Conservation (phyloP, 257 asterid genomes). For the Gardenia jasminoides region DNA sequence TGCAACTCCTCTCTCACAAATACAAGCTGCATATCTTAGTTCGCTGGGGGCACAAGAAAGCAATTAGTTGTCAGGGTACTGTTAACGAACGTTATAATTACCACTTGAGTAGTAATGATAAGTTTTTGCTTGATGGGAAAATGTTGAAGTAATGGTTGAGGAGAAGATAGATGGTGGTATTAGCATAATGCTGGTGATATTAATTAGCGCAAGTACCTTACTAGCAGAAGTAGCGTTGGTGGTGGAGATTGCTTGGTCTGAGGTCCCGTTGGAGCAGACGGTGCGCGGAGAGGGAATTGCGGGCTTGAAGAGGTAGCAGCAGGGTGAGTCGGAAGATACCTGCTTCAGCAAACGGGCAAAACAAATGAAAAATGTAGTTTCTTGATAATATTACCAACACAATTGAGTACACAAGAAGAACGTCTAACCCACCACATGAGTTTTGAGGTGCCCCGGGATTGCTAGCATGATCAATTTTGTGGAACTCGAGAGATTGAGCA, state of each 20-base stretch:
- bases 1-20: background rate
- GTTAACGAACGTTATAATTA: too few species aligned
- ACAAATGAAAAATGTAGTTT: too few species aligned
- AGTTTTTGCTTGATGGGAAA: background rate
- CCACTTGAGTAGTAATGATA: too few species aligned
- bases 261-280: constrained; percentile 26
- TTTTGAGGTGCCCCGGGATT: constrained; percentile 6
- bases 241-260: constrained; percentile 33
- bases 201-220: constrained; percentile 41
- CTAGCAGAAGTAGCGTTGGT: constrained; percentile 39
- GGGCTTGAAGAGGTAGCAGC: background rate
- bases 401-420: too few species aligned
- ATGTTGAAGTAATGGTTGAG: background rate
- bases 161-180: background rate
- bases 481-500: background rate
- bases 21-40: background rate
- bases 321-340: constrained; percentile 41
- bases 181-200: background rate
- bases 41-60: too few species aligned
- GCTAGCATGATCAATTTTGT: background rate
- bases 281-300: constrained; percentile 4
- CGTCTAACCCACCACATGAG: too few species aligned
- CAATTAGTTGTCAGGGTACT: too few species aligned
- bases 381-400: too few species aligned
- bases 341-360: constrained; percentile 15